Base-by-base conservation (phyloP, 1,139 yeast species). In the Magnusiomyces sp. region DNA sequence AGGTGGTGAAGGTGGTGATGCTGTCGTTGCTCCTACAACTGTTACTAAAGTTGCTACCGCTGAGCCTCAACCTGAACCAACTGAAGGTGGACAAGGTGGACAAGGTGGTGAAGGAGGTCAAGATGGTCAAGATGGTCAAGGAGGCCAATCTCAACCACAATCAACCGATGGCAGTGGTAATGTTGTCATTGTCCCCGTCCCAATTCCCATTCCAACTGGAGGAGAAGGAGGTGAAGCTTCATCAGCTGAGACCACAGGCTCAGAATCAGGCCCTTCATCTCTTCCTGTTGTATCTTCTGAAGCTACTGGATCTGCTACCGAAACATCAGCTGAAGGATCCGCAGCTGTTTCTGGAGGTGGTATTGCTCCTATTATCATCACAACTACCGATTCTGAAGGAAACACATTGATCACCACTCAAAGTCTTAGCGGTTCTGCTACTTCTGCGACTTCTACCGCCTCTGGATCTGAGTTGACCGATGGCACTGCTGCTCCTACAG, bases 401-500 rank as follows among this genome's bases (percentile, higher is more conserved):
- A 38, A 17, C 14, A 38, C 40, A 9, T 7, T 38, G 9, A 36
- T 17, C 14, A 13, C 39, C 39, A 36, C 39, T 36, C 13, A 9
- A 9, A 31, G 10, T 38, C 20, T 5, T 5, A 5, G 23, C 19
- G 32, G 32, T 17, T 19, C 32, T 19, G 32, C 7, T 17, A n/a
- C 14, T 16, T n/a, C 29, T 5, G 32, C 43, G 3, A n/a, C 43
- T 19, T 31, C n/a, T 23, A 29, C 44, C 19, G 44, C 6, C 4
- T 16, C 44, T 20, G 20, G 36, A 6, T 29, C 44, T 20, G 44
- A n/a, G 9, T 27, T 37, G n/a, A 37, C 20, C 11, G 42, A 14
- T 20, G 51, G 46, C 17, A 33, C 51, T 16, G 41, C 16, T 14
- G 13, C 41, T 17, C 50, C 32, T 16, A n/a, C 47, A 16, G 42